Percentiles rank a stretch among this genome's conserved stretches.
phyloP scores from a whole-genome alignment of 345 rosid species.

The Carallia brachiata region DNA sequence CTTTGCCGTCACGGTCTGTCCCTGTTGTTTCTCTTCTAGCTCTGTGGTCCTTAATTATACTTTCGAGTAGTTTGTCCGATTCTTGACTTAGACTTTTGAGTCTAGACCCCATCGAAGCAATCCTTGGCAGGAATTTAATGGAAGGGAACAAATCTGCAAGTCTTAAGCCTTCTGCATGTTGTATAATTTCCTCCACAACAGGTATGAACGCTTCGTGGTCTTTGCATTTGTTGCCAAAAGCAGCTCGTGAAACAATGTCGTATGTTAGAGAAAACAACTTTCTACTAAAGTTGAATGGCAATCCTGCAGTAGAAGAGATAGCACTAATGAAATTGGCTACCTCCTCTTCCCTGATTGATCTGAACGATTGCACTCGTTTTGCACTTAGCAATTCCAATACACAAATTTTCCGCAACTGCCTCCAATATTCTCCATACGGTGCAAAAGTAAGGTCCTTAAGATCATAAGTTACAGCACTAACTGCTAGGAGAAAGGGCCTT shows the following conservation, averaged over 20 bases:
- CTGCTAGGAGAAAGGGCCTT: not conserved
- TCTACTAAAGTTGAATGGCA: slow-evolving; percentile 22
- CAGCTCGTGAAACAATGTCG: slow-evolving; percentile 19
- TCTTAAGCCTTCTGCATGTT: slow-evolving; percentile 20
- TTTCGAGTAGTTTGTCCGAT: slow-evolving; percentile 3
- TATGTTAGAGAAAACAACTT: slow-evolving; percentile 9
- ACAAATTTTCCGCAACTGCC: slow-evolving; percentile 12
- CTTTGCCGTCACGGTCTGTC: not conserved
- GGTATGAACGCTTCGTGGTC: slow-evolving; percentile 24
- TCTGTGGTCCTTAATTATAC: slow-evolving; percentile 11
- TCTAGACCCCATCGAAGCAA: not conserved
- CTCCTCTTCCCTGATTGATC: slow-evolving; percentile 8
- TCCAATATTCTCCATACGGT: slow-evolving; percentile 9
- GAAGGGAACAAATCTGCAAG: slow-evolving; percentile 22
- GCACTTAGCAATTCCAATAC: slow-evolving; percentile 4
- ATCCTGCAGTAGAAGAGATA: slow-evolving; percentile 4
- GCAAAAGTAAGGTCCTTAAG: not conserved
- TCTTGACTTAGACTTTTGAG: not conserved
- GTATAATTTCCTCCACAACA: not conserved
- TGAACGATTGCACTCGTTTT: not conserved
- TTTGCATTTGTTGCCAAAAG: slow-evolving; percentile 25
- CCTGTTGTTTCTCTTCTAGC: not conserved
- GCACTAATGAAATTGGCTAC: not conserved
- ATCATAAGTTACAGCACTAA: not conserved
- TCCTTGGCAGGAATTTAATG: not conserved